phyloP scores from a whole-genome alignment of 2,329 filamentous ascomycete genomes.

The Macrophomina tecta region DNA sequence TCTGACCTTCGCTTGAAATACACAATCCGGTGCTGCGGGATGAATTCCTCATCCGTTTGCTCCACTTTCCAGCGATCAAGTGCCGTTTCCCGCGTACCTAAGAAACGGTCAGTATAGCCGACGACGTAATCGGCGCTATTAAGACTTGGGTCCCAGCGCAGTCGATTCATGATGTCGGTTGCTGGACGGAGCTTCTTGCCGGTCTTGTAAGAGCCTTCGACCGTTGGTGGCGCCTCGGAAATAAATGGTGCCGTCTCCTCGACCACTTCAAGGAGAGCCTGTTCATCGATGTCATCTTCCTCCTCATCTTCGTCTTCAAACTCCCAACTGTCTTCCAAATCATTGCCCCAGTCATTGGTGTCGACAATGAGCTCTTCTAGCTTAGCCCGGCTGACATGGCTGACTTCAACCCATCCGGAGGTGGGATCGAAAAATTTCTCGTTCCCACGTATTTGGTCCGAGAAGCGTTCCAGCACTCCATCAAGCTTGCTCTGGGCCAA shows the following conservation, averaged over 20 bases:
- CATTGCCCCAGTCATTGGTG: slow-evolving; percentile 45
- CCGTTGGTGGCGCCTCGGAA: slow-evolving; percentile 27
- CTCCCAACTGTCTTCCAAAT: slow-evolving; percentile 54
- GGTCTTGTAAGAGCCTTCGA: slow-evolving; percentile 1
- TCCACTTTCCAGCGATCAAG: slow-evolving; percentile 54
- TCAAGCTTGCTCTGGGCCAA: slow-evolving; percentile 52
- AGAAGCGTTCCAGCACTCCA: slow-evolving; percentile 42
- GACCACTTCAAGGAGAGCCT: background rate
- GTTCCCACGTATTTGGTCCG: slow-evolving; percentile 41
- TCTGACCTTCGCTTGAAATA: slow-evolving; percentile 35
- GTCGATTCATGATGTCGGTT: slow-evolving; percentile 48
- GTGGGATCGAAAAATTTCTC: slow-evolving; percentile 45
- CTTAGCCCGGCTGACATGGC: slow-evolving; percentile 43
- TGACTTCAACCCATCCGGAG: slow-evolving; percentile 44
- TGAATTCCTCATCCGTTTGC: slow-evolving; percentile 57
- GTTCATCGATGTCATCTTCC: slow-evolving; percentile 9
- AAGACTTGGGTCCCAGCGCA: slow-evolving; percentile 48
- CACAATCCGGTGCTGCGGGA: slow-evolving; percentile 55
- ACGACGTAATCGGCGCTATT: slow-evolving; percentile 47
- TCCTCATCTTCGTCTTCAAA: slow-evolving; percentile 41
- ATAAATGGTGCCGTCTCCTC: background rate
- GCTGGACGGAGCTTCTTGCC: slow-evolving; percentile 30
- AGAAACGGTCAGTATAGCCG: slow-evolving; percentile 56
- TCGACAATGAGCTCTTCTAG: slow-evolving; percentile 50
- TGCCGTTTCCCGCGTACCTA: slow-evolving; percentile 50